Base-by-base conservation (phyloP, 1,284 basidiomycete genomes). In the Ustilago trichophora region DNA sequence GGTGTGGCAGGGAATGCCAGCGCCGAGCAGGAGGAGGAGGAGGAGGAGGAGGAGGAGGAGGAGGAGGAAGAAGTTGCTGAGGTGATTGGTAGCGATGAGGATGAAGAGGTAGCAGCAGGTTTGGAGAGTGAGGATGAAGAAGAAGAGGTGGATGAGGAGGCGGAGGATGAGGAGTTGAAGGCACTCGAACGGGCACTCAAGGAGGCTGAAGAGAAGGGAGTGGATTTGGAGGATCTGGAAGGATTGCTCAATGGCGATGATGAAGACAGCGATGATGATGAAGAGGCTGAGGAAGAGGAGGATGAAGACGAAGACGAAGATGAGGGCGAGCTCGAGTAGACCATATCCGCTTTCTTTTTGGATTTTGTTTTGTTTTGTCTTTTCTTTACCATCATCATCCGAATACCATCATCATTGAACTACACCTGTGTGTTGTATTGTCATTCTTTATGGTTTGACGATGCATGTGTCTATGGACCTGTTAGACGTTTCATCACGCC, bases 101-200 rank as follows among this genome's bases (percentile, higher is more conserved):
- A 59, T 10, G 62, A 56, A 19, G 49, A 33, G 10, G n/a, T n/a
- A n/a, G n/a, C n/a, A n/a, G n/a, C n/a, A n/a, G 52, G 52, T 33
- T 24, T 35, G 44, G 58, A 48, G 3, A 51, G 60, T 4, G 49
- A 60, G 0, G 58, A 43, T 1, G 65, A 70, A 6, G 56, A 66
- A 2, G 67, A 63, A 3, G 76, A 71, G 16, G 46, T 59, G 11
- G 71, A 68, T 26, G 31, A 41, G 29, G 54, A 63, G 15, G 73
- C 62, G 0, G 73, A 75, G 31, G 67, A 66, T 13, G 67, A 52
- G 25, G 73, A 75, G 35, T 55, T 75, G 27, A 47, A 62, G 35
- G 50, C 58, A 22, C 44, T 76, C 18, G 57, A 72, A 42, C 53
- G 55, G 13, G 59, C 69, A 15, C 38, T 74, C 35, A 63, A 63